Base-by-base conservation (phyloP, 495 filamentous ascomycete species). In the Hypoxylon crocopeplum region DNA sequence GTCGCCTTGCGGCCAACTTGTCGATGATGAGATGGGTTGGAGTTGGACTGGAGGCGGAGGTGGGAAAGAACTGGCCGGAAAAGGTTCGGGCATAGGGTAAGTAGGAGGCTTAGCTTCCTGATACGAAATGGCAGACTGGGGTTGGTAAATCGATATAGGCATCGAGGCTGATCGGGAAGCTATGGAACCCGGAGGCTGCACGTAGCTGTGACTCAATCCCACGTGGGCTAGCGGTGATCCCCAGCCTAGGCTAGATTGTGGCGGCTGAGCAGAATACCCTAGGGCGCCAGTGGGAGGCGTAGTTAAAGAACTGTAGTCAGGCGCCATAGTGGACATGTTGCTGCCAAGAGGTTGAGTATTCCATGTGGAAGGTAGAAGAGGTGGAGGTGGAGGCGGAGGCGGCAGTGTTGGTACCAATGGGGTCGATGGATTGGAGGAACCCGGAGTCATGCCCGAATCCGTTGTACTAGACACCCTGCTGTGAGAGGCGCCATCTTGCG, bases 131-230 rank as follows among this genome's bases (percentile, higher is more conserved):
- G 39, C 22, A 17, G 33, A 25, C 16, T 41, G 53, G 7, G 19
- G 24, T 13, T 47, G 49, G 2, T 45, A 49, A 12, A 44, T 6
- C n/a, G 20, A 51, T 10, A 37, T 12, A 20, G 45, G 49, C 16
- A 47, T 16, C 4, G 54, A 40, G 12, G 8, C 29, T 12, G 54
- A 15, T 6, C 16, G 54, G 49, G 41, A 22, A 29, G n/a, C 19
- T 10, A 29, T 11, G n/a, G 15, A 32, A 11, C 2, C 16, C 0
- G 52, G 40, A 30, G 17, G 10, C n/a, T 39, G 37, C 19, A 32
- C 13, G 12, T 32, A 32, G 0, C 45, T 49, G 7, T 37, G 15
- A 17, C n/a, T 38, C 4, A n/a, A 10, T 37, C 5, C 34, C 13
- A 20, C 7, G 2, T 32, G 20, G 22, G 40, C n/a, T n/a, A n/a